Base-by-base conservation (phyloP, 2,329 filamentous ascomycete species). In the Drechslera avenae region DNA sequence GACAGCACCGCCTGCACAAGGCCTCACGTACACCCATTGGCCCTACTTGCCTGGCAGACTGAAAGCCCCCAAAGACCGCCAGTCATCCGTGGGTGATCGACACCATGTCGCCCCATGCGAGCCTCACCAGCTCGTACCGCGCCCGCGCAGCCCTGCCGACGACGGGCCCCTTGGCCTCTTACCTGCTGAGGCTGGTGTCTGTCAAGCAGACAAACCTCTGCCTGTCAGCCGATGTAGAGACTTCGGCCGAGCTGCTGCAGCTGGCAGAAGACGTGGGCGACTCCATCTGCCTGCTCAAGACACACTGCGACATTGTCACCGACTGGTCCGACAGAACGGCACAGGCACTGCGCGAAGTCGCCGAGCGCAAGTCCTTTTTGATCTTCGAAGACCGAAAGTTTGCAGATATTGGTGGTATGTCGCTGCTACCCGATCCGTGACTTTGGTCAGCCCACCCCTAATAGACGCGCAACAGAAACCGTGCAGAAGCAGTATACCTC, bases 301-400 rank as follows among this genome's bases (percentile, higher is more conserved):
- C 84, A 4, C 82, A 85, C 63, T 83, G 81, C 47, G 83, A 86
- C 69, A 83, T 83, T 44, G 80, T 86, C 59, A 78, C 80, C 55
- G 83, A 86, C 68, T 86, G 83, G 77, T 79, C 78, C 12, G 79
- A 82, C 52, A 76, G 81, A 50, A 84, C 82, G 1, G 79, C 80
- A 14, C 62, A 74, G 50, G 74, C 75, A 1, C 64, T 83, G 56
- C 69, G 75, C 40, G 79, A 80, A 31, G 73, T 82, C 35, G 75
- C 78, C 2, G 67, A 69, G 59, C 71, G 78, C 46, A 81, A 81
- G 62, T 73, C 73, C 41, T 83, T 83, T 58, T 52, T 82, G 12
- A 72, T 82, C 31, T 83, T 83, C 58, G 80, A 83, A 64, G 80
- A 83, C 60, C 72, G 80, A 53, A 83, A 83, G 59, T 81, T 83